Conservation (phyloP, 2,329 filamentous ascomycete genomes). For the Fusarium succisae region DNA sequence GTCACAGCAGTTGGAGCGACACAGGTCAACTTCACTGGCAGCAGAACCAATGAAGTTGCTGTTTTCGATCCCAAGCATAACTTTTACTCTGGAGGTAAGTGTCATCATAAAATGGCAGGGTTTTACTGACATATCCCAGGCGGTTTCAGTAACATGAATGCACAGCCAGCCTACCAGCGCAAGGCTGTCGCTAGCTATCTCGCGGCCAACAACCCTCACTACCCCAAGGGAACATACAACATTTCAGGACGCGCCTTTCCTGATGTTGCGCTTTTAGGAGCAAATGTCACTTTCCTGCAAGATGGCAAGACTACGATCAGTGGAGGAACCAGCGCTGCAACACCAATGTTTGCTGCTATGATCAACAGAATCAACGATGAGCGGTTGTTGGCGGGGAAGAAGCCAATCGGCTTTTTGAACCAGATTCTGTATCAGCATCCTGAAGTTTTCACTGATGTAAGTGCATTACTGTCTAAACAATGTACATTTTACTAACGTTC, state of each 20-base stretch:
- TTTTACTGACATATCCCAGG: neutral
- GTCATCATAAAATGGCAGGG: too few relatives aligned
- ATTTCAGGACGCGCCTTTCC: neutral
- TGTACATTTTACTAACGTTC: neutral
- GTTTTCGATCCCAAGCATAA: constrained; percentile 2
- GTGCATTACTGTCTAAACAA: rapidly evolving
- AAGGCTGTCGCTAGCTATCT: neutral
- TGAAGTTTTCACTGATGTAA: neutral
- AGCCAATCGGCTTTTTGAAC: neutral
- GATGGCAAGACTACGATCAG: neutral
- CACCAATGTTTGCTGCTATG: neutral
- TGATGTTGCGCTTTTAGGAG: neutral
- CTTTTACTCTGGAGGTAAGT: constrained; percentile 2
- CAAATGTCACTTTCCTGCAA: neutral
- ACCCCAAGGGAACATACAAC: constrained; percentile 5
- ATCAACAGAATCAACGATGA: neutral
- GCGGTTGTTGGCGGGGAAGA: neutral
- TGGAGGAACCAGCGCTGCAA: neutral
- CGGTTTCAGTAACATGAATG: neutral
- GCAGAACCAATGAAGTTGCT: neutral
- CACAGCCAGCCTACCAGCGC: neutral
- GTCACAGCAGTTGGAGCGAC: neutral
- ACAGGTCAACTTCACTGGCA: neutral
- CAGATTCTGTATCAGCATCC: neutral
- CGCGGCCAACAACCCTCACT: neutral